A percentile compares a stretch with the other conserved stretches of the same genome.
Evolutionary conservation across 371 early-diverging fungal genomes (phyloP).

Genomic region (Blakeslea trispora): DNA sequence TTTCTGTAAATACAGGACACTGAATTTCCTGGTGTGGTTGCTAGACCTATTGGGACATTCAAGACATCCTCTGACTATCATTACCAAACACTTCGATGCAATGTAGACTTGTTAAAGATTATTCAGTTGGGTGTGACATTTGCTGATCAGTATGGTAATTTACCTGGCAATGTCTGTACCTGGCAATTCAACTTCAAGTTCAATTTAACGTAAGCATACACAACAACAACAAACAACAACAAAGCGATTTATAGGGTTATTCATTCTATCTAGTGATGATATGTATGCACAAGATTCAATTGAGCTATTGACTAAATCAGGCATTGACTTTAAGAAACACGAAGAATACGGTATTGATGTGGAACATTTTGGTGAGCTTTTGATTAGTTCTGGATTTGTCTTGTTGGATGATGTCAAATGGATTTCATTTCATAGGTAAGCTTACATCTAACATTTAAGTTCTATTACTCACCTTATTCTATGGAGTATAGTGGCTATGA

Average conservation of each 20-base stretch:
- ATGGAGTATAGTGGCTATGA: slow-evolving; percentile 86
- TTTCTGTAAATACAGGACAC: slow-evolving; percentile 76
- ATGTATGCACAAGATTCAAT: slow-evolving; percentile 99
- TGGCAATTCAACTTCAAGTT: slow-evolving; percentile 99
- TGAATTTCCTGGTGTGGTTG: slow-evolving; percentile 99
- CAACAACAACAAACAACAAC: no score
- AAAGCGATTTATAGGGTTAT: no score
- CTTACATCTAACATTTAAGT: no score
- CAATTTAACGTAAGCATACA: slow-evolving; percentile 79
- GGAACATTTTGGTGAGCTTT: slow-evolving; percentile 95
- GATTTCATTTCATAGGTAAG: slow-evolving; percentile 98
- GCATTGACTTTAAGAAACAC: slow-evolving; percentile 98
- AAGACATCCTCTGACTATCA: slow-evolving; percentile 94
- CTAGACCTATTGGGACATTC: slow-evolving; percentile 97
- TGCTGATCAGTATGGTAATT: slow-evolving; percentile 91
- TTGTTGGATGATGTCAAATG: slow-evolving; percentile 93
- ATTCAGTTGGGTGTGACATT: slow-evolving; percentile 99
- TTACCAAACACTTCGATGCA: slow-evolving; percentile 98
- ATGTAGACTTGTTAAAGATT: slow-evolving; percentile 98
- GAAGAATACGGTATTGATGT: slow-evolving; percentile 98
- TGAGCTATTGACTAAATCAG: slow-evolving; percentile 94
- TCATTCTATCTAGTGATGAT: slow-evolving; percentile 67
- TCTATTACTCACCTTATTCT: not conserved
- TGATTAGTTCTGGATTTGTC: slow-evolving; percentile 98
- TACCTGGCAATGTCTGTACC: slow-evolving; percentile 90